phyloP scores from a whole-genome alignment of 768 basidiomycete species.

The Glaciozyma martinii region DNA sequence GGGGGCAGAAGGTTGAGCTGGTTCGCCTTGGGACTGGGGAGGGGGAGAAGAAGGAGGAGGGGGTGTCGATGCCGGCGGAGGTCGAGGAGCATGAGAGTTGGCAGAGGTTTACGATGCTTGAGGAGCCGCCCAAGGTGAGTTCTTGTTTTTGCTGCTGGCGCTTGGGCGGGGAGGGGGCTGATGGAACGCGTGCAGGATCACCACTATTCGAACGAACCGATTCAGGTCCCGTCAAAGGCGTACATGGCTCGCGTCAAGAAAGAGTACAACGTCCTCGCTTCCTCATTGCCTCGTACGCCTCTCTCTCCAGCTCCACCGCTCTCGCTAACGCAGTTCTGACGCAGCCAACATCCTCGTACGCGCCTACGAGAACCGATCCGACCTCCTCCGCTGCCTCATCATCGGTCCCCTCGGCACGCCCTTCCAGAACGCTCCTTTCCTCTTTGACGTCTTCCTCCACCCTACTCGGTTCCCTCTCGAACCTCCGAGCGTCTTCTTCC shows the following conservation, averaged over 20 bases:
- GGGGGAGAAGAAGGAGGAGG: background rate
- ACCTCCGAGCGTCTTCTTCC: conserved; percentile 80
- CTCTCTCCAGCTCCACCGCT: background rate
- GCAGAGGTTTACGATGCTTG: conserved; percentile 71
- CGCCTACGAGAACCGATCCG: conserved; percentile 78
- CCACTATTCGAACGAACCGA: conserved; percentile 56
- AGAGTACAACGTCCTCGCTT: conserved; percentile 71
- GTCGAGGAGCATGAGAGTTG: conserved; percentile 48
- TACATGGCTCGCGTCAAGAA: conserved; percentile 69
- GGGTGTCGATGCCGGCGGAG: conserved; percentile 19
- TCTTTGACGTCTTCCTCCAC: conserved; percentile 88
- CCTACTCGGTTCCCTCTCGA: conserved; percentile 45
- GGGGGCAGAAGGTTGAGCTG: conserved; percentile 5
- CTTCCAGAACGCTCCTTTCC: conserved; percentile 88
- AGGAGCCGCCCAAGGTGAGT: conserved; percentile 13
- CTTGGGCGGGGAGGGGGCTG: background rate
- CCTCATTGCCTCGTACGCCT: conserved; percentile 66
- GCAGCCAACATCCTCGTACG: conserved; percentile 79
- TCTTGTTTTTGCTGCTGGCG: background rate
- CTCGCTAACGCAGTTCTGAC: conserved; percentile 1
- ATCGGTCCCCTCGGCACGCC: conserved; percentile 89
- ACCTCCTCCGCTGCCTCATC: conserved; percentile 78
- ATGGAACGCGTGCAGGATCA: conserved; percentile 50
- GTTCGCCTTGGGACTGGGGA: conserved; percentile 10
- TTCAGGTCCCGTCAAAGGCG: conserved; percentile 56